These are phyloP conservation scores for Camellia japonica DNA, from an alignment of 148 eudicot genomes.

Conservation along the genomic window DNA sequence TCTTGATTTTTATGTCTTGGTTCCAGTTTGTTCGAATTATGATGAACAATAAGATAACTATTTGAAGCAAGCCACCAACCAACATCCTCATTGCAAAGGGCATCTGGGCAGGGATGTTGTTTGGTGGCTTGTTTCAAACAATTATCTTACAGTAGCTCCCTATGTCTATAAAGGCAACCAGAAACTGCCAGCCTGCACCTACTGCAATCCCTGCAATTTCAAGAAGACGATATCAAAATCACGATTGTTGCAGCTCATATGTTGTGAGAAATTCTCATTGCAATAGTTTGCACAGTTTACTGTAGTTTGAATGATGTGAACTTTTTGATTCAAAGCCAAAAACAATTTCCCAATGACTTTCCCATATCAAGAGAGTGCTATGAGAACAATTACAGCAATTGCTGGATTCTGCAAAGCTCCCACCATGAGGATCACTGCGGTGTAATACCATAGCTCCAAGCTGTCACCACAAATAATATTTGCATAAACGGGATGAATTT, in stretches of 20 bases:
- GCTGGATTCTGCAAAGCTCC: constrained; percentile 50
- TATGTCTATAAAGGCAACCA: constrained; percentile 39
- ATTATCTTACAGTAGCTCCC: constrained; percentile 30
- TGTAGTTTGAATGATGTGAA: no score
- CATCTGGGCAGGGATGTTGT: no score
- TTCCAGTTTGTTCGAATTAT: constrained; percentile 37
- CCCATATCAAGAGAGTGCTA: no score
- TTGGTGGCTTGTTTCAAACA: no score
- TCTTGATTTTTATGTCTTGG: constrained; percentile 10
- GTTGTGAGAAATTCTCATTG: not conserved
- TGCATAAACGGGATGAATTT: not conserved
- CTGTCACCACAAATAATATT: constrained; percentile 25
- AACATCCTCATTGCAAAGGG: constrained; percentile 46
- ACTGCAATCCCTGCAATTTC: constrained; percentile 56
- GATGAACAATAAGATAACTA: constrained; percentile 27
- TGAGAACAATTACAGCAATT: constrained; percentile 33
- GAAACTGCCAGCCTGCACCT: constrained; percentile 61
- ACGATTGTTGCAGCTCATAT: not conserved
- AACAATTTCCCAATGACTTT: no score
- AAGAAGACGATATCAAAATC: not conserved
- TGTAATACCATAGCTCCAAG: constrained; percentile 57
- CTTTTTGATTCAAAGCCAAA: no score
- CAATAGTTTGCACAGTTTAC: no score
- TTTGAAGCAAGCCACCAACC: constrained; percentile 45
- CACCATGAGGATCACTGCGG: constrained; percentile 51